These are phyloP conservation scores for Malus hybrid DNA, from an alignment of 331 rosid species.

Conservation along the genomic window DNA sequence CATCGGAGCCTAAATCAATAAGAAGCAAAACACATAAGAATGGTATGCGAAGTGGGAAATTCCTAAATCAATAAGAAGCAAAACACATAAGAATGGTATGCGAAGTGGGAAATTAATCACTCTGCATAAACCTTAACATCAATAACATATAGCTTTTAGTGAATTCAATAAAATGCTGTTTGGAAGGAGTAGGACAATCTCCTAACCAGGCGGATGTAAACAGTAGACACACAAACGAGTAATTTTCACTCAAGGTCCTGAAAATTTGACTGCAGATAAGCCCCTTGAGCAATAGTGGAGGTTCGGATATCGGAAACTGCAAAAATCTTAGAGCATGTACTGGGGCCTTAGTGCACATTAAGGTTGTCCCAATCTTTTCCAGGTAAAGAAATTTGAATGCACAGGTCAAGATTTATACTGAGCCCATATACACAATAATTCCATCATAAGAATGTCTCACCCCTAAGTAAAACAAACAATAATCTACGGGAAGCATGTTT, in stretches of 20 bases:
- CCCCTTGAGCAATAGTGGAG: not conserved
- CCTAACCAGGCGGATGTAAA: not conserved
- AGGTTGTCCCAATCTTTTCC: not conserved
- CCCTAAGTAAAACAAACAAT: not conserved
- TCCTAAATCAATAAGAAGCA: not conserved
- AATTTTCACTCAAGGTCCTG: not conserved
- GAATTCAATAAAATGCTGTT: not conserved
- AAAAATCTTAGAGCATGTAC: not conserved
- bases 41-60: not conserved
- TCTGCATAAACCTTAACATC: not conserved
- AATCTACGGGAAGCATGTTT: not conserved
- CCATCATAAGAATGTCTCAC: not conserved
- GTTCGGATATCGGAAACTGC: not conserved
- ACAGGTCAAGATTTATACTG: not conserved
- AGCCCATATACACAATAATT: not conserved
- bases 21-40: not conserved
- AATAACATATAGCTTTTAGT: not conserved
- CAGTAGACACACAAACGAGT: not conserved
- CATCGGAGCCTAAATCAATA: not conserved
- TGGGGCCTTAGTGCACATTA: not conserved
- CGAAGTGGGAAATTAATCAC: not conserved
- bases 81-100: not conserved
- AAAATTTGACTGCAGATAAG: not conserved
- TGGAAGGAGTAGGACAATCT: not conserved
- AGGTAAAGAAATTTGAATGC: not conserved